phyloP scores from a whole-genome alignment of 2,329 filamentous ascomycete genomes.

The Clarireedia monteithiana region DNA sequence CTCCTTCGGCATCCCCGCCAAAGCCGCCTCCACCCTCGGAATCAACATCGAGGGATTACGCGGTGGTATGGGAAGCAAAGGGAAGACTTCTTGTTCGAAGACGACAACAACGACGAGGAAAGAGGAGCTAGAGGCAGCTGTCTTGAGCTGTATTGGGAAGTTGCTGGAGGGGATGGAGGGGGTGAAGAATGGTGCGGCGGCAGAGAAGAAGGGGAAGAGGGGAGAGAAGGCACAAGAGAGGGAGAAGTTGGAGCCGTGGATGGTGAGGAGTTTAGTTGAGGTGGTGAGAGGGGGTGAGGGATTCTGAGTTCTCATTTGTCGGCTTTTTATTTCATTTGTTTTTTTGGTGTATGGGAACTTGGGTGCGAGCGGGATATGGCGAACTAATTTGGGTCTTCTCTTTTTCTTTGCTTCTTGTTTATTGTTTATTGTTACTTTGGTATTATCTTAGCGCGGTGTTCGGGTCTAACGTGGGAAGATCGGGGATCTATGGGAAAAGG shows the following conservation, averaged over 20 bases:
- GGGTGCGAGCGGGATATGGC: too few relatives aligned
- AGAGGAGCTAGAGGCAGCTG: conserved; percentile 2
- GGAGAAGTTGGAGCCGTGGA: conserved; percentile 4
- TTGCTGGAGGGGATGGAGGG: conserved; percentile 9
- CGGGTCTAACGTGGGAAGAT: too few relatives aligned
- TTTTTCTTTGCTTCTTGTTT: too few relatives aligned
- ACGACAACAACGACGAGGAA: background rate
- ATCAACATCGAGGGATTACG: background rate
- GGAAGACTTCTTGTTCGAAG: too few relatives aligned
- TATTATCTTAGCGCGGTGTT: too few relatives aligned
- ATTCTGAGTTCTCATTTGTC: background rate
- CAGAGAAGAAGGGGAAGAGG: conserved; percentile 3
- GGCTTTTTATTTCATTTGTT: too few relatives aligned
- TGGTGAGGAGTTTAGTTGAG: conserved; percentile 12
- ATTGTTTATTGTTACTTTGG: too few relatives aligned
- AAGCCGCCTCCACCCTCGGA: conserved; percentile 13
- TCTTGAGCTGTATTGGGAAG: conserved; percentile 5
- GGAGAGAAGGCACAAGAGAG: background rate
- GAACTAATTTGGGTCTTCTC: too few relatives aligned
- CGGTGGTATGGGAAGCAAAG: background rate
- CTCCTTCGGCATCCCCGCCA: conserved; percentile 8
- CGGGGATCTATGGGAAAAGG: too few relatives aligned
- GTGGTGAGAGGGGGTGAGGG: conserved; percentile 13
- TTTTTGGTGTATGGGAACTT: too few relatives aligned
- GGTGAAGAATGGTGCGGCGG: background rate